These are phyloP conservation scores for Lactifluus echinatus DNA, from an alignment of 768 basidiomycete species.

Conservation along the genomic window DNA sequence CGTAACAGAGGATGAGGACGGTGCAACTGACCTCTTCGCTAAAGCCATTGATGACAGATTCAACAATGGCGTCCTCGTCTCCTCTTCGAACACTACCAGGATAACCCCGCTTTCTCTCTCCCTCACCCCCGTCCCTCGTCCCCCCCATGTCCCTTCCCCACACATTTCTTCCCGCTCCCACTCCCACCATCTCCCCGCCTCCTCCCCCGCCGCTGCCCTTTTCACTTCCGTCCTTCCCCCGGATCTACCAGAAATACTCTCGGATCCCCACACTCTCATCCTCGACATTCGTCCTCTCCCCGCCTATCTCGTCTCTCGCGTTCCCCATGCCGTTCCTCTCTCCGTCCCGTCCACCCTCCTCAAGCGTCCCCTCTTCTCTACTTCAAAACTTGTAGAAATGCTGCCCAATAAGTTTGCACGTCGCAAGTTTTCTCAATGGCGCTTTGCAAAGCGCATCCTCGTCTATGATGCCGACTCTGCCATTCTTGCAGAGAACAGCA, in stretches of 20 bases:
- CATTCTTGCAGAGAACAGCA: slow-evolving; percentile 50
- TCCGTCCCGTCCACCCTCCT: slow-evolving; percentile 92
- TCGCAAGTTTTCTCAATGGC: slow-evolving; percentile 52
- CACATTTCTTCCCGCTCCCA: slow-evolving; percentile 11
- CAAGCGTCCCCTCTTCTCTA: slow-evolving; percentile 80
- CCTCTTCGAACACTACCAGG: slow-evolving; percentile 24
- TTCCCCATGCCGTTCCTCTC: slow-evolving; percentile 68
- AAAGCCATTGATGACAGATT: slow-evolving; percentile 45
- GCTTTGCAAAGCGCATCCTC: slow-evolving; percentile 51
- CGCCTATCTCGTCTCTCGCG: slow-evolving; percentile 54
- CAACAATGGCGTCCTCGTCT: slow-evolving; percentile 22
- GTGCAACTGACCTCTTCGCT: slow-evolving; percentile 40
- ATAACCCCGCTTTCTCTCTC: slow-evolving; percentile 26
- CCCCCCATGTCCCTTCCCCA: slow-evolving; percentile 11
- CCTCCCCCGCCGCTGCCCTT: slow-evolving; percentile 10
- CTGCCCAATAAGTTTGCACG: slow-evolving; percentile 56
- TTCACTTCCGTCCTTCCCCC: slow-evolving; percentile 25
- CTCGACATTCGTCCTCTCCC: slow-evolving; percentile 87
- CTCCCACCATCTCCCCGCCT: slow-evolving; percentile 6
- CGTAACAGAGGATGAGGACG: slow-evolving; percentile 18
- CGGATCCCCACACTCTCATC: slow-evolving; percentile 44
- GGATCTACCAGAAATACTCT: slow-evolving; percentile 27
- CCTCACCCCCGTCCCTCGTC: slow-evolving; percentile 20
- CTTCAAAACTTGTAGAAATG: slow-evolving; percentile 71
- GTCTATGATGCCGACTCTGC: slow-evolving; percentile 80